Conservation (phyloP, 1,284 basidiomycete species). For the Salmacisia buchloeana region DNA sequence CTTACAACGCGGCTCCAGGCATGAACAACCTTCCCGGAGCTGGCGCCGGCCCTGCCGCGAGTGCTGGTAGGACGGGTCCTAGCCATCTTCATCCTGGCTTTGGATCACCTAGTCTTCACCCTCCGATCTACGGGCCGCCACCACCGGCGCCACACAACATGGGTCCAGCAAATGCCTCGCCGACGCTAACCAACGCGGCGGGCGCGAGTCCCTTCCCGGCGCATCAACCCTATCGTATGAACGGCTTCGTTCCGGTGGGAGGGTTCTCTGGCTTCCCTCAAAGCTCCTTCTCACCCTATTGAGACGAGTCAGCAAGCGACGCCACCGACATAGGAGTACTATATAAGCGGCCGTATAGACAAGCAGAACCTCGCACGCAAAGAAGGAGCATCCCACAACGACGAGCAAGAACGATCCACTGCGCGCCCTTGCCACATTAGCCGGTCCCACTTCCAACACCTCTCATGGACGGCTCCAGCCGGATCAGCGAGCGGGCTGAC, state of each 20-base stretch:
- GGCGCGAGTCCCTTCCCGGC: not conserved
- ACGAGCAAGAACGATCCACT: not conserved
- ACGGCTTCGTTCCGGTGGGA: conserved; percentile 4
- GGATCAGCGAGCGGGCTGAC: not conserved
- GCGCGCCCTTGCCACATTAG: too few relatives aligned
- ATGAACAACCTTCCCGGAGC: not conserved
- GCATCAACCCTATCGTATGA: conserved; percentile 3
- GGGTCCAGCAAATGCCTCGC: conserved; percentile 1
- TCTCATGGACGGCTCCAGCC: not conserved
- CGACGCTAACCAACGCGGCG: not conserved
- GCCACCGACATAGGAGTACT: too few relatives aligned
- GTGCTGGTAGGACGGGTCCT: not conserved
- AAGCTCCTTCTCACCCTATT: conserved; percentile 3
- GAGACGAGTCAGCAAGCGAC: not conserved
- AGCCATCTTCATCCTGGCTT: conserved; percentile 2
- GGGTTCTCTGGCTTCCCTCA: conserved; percentile 2
- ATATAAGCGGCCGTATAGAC: not conserved
- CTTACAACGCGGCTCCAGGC: not conserved
- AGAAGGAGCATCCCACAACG: not conserved
- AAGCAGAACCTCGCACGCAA: not conserved
- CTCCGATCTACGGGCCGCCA: conserved; percentile 3
- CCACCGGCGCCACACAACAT: not conserved
- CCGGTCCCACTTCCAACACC: not conserved
- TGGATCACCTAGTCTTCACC: not conserved
- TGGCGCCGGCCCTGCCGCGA: not conserved